Evolutionary conservation across 2,329 filamentous ascomycete genomes (phyloP), one percentile per base, ranked within the genome.

Genomic region (Neofusicoccum sp.): DNA sequence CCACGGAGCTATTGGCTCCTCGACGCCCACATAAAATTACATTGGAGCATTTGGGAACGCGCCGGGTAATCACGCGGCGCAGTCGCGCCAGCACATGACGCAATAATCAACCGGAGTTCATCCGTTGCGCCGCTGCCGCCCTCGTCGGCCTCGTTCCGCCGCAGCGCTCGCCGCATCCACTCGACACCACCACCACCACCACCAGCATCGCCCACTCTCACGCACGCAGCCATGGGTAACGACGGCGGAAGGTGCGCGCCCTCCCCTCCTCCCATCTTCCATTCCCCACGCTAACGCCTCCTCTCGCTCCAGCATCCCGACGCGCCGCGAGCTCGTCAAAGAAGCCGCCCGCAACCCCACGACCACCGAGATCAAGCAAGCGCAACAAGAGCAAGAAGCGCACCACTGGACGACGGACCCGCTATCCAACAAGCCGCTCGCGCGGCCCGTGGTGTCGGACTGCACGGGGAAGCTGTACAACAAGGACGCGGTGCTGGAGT

Each of bases 271-370:
- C 28, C n/a, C 9, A 6, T 3, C 36, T 24, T 28, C 11, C 6
- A n/a, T 45, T 24, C 26, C 14, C 58, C 38, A 20, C 28, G 28
- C 31, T 43, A 28, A 16, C 38, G 30, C 31, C 9, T 61, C 3
- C 45, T 54, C 14, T 6, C 5, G 14, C 28, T 8, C 20, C 65
- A 86, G 91, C 67, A 99, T 99, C 67, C 95, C 95, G 4, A 98
- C 89, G 65, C 90, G 96, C 33, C 89, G 92, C 71, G 96, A 99
- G 76, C 90, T 99, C 47, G 95, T 99, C 74, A 96, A 96, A 77
- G 89, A 93, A 75, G 91, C 93, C 30, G 91, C 93, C 43, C 89
- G 91, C 68, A 84, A 87, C 56, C 90, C 89, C 24, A 96, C 90
- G 34, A 84, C 91, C 30, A 88, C 90, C 48, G 89, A 98, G 79